phyloP scores from a whole-genome alignment of 768 basidiomycete genomes.

The Lactifluus pinguis region DNA sequence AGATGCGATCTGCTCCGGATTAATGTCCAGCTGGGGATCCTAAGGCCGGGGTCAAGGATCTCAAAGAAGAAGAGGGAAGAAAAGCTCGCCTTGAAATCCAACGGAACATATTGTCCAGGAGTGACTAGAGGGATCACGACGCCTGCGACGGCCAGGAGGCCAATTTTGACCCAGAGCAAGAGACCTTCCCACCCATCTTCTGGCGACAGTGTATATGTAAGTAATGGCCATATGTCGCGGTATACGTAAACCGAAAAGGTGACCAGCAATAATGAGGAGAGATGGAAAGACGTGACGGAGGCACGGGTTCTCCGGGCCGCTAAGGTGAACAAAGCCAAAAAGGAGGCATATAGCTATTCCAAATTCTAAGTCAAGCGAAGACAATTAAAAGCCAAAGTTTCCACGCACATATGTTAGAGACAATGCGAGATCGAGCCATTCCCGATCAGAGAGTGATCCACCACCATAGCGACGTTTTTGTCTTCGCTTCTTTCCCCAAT shows the following conservation, averaged over 20 bases:
- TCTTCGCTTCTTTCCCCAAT: conserved; percentile 24
- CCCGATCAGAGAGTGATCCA: conserved; percentile 1
- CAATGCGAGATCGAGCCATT: conserved; percentile 18
- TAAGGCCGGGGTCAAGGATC: background rate
- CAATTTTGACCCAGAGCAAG: conserved; percentile 46
- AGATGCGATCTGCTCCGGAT: conserved; percentile 28
- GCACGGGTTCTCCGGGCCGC: conserved; percentile 5
- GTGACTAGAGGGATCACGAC: conserved; percentile 44
- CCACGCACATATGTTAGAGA: conserved; percentile 29
- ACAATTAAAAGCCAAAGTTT: background rate
- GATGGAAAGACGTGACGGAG: conserved; percentile 31
- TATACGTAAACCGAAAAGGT: conserved; percentile 43
- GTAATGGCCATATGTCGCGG: conserved; percentile 52
- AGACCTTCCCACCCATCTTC: conserved; percentile 40
- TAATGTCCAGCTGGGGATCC: conserved; percentile 22
- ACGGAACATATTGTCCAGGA: conserved; percentile 50
- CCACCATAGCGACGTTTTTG: conserved; percentile 7
- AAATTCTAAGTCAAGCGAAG: background rate
- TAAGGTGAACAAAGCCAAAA: conserved; percentile 19
- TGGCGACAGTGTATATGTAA: conserved; percentile 43
- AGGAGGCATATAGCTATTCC: conserved; percentile 19
- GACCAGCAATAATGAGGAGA: conserved; percentile 39
- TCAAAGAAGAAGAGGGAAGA: background rate
- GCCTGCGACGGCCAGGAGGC: conserved; percentile 36
- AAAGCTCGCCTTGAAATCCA: conserved; percentile 39